phyloP scores from a whole-genome alignment of 2,329 filamentous ascomycete species.

The Sarocladium kiliense region DNA sequence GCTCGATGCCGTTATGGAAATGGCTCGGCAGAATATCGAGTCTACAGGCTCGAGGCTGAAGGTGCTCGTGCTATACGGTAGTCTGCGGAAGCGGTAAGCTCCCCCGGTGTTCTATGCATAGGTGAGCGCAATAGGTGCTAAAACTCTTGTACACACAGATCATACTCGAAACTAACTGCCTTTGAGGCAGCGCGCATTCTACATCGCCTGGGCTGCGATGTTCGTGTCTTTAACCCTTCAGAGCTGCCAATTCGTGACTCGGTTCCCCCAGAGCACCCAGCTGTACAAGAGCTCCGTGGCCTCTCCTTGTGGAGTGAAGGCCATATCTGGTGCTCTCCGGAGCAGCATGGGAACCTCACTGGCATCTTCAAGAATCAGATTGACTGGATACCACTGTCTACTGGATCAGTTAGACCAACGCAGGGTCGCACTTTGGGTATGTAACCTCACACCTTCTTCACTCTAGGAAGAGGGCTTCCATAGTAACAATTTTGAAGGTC shows the following conservation, averaged over 20 bases:
- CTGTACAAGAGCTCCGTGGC: slow-evolving; percentile 55
- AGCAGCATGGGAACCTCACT: slow-evolving; percentile 60
- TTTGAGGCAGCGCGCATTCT: slow-evolving; percentile 55
- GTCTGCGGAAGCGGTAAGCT: slow-evolving; percentile 36
- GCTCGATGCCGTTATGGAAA: slow-evolving; percentile 41
- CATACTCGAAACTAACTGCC: slow-evolving; percentile 54
- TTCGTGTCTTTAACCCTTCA: slow-evolving; percentile 53
- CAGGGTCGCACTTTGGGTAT: slow-evolving; percentile 58
- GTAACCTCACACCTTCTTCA: not conserved
- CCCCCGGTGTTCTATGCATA: not conserved
- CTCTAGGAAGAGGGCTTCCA: too few relatives aligned
- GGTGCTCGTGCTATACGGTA: slow-evolving; percentile 55
- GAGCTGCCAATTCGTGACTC: slow-evolving; percentile 57
- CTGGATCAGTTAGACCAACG: slow-evolving; percentile 56
- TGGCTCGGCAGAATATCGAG: slow-evolving; percentile 40
- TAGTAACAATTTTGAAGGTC: too few relatives aligned
- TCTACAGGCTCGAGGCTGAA: slow-evolving; percentile 34
- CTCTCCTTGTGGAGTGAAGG: slow-evolving; percentile 59
- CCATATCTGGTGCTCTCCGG: slow-evolving; percentile 58
- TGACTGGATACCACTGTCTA: slow-evolving; percentile 60
- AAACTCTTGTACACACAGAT: too few relatives aligned
- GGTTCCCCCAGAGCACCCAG: slow-evolving; percentile 45
- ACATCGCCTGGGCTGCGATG: slow-evolving; percentile 58
- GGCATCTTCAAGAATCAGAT: slow-evolving; percentile 65
- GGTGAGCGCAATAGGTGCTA: not conserved